Evolutionary conservation across 306 rosid species (phyloP).

Genomic region (Citrullus amarus): DNA sequence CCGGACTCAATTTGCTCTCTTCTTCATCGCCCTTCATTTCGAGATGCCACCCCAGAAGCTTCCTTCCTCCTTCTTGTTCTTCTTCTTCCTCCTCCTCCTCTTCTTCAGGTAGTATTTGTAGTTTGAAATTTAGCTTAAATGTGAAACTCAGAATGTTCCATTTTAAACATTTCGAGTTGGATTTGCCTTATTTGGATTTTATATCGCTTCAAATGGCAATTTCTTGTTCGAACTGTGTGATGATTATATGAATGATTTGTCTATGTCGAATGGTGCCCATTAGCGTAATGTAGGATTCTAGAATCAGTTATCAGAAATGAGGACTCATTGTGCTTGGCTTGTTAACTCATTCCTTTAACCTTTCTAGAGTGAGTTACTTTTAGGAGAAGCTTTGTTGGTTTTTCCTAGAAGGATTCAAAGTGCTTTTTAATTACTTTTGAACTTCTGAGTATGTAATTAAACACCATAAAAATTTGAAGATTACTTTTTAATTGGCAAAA

Average conservation of each 20-base stretch:
- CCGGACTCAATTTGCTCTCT: slow-evolving; percentile 45
- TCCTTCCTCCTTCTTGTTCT: slow-evolving; percentile 29
- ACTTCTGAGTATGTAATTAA: background rate
- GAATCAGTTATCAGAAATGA: background rate
- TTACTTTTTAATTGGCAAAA: background rate
- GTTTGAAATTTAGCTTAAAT: background rate
- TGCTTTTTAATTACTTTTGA: background rate
- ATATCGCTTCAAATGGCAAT: background rate
- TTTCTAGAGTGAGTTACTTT: background rate
- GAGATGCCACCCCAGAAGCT: slow-evolving; percentile 40
- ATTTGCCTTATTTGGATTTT: background rate
- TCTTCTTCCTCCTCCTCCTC: slow-evolving; percentile 31
- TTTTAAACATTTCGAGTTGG: background rate
- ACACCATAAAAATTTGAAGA: background rate
- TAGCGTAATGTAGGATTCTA: background rate
- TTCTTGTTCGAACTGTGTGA: background rate
- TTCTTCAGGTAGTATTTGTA: slow-evolving; percentile 17
- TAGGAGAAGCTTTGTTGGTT: no score
- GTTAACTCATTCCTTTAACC: background rate
- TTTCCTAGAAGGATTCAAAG: background rate
- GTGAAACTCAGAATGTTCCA: background rate
- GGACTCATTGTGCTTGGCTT: background rate
- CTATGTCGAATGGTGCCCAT: background rate
- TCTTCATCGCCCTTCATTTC: slow-evolving; percentile 46
- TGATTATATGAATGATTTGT: background rate